phyloP scores from a whole-genome alignment of 108 stramenopile species.

The Epithemia pelagica region DNA sequence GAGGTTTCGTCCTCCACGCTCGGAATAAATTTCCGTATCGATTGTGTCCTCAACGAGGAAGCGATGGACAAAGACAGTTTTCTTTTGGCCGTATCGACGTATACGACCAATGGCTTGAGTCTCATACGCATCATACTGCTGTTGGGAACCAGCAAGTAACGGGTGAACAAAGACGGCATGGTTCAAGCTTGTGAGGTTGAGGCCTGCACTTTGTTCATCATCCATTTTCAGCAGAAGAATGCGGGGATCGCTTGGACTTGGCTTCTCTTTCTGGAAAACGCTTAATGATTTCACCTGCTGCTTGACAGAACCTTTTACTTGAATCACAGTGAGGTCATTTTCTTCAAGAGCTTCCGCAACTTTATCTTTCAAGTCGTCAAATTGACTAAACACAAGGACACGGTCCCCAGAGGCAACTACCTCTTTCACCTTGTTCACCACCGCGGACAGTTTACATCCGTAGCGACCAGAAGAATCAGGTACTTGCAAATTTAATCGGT shows the following conservation, averaged over 20 bases:
- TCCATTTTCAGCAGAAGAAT: conserved; percentile 31
- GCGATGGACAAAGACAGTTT: conserved; percentile 26
- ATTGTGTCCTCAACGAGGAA: conserved; percentile 28
- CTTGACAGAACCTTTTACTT: conserved; percentile 28
- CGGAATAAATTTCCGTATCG: conserved; percentile 27
- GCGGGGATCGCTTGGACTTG: conserved; percentile 18
- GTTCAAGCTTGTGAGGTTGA: conserved; percentile 32
- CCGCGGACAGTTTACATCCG: conserved; percentile 27
- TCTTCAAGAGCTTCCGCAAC: conserved; percentile 18
- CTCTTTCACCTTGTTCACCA: conserved; percentile 15
- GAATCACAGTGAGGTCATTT: conserved; percentile 13
- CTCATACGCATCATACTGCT: conserved; percentile 29
- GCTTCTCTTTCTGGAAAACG: conserved; percentile 29
- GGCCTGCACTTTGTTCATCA: conserved; percentile 27
- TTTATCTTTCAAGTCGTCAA: conserved; percentile 31
- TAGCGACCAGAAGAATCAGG: conserved; percentile 14
- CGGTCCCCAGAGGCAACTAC: conserved; percentile 23
- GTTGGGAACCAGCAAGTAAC: conserved; percentile 22
- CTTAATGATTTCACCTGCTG: conserved; percentile 17
- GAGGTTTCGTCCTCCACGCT: conserved; percentile 5
- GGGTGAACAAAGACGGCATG: conserved; percentile 46
- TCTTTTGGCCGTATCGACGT: conserved; percentile 28
- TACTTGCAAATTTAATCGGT: conserved; percentile 5
- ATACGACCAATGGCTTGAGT: conserved; percentile 44
- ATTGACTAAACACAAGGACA: conserved; percentile 38